phyloP scores from a whole-genome alignment of 2,329 filamentous ascomycete species.

The Botrytis galanthina region DNA sequence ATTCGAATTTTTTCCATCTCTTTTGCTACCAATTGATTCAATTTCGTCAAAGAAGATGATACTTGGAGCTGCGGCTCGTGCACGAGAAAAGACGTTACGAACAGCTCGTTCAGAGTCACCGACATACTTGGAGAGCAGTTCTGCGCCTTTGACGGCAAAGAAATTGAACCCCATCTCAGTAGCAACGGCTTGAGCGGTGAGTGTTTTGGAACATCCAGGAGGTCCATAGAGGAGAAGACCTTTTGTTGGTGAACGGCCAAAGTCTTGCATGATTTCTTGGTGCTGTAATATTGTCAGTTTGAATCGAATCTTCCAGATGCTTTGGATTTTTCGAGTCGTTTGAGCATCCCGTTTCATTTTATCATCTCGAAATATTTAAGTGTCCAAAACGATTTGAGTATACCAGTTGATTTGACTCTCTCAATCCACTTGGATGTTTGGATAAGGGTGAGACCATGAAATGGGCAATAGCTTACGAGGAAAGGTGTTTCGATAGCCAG shows the following conservation, averaged over 20 bases:
- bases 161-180: slow-evolving; percentile 92
- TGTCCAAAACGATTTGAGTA: not conserved
- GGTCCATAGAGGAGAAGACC: slow-evolving; percentile 88
- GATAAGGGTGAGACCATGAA: not conserved
- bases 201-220: slow-evolving; percentile 91
- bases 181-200: slow-evolving; percentile 86
- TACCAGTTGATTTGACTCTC: not conserved
- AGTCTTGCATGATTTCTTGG: slow-evolving; percentile 48
- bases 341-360: not conserved
- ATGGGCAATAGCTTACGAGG: slow-evolving; percentile 26
- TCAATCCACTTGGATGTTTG: not conserved
- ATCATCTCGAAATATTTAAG: not conserved
- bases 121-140: slow-evolving; percentile 95
- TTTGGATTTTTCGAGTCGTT: not conserved
- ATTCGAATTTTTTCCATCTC: slow-evolving; percentile 47
- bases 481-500: slow-evolving; percentile 42
- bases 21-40: slow-evolving; percentile 66
- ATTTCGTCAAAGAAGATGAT: slow-evolving; percentile 99
- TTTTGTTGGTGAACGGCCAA: slow-evolving; percentile 63
- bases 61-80: slow-evolving; percentile 78
- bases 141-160: slow-evolving; percentile 88
- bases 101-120: slow-evolving; percentile 88
- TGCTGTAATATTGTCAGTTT: slow-evolving; percentile 40
- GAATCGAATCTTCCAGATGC: not conserved
- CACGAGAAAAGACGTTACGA: slow-evolving; percentile 81